A percentile compares a stretch with the other conserved stretches of the same genome.
Evolutionary conservation across 1,284 basidiomycete species (phyloP).

Genomic region (Apiotrichum porosum): DNA sequence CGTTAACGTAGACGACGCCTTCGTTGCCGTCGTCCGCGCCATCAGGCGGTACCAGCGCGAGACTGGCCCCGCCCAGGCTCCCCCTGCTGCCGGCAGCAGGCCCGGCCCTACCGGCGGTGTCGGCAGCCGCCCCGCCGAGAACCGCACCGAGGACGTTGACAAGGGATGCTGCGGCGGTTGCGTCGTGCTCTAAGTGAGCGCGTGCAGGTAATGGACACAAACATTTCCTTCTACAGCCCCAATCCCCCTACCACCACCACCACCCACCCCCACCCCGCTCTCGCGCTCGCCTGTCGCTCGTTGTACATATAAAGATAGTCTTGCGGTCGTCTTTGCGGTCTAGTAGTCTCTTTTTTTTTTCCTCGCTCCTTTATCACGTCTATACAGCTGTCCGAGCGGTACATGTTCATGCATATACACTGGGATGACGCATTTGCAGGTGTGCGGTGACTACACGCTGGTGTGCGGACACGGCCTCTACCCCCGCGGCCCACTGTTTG

Average conservation of each 20-base stretch:
- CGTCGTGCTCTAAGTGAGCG: slow-evolving; percentile 56
- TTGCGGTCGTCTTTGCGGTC: not conserved
- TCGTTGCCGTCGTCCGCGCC: slow-evolving; percentile 90
- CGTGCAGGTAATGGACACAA: no score
- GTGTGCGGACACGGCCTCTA: no score
- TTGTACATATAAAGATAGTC: slow-evolving; percentile 1
- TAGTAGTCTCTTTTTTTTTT: not conserved
- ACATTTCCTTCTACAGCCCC: not conserved
- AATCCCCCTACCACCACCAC: not conserved
- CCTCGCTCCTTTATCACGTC: no score
- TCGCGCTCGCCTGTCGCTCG: not conserved
- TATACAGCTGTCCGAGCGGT: no score
- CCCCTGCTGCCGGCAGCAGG: slow-evolving; percentile 49
- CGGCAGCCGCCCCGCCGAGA: slow-evolving; percentile 50
- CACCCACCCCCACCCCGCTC: not conserved
- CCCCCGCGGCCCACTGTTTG: no score
- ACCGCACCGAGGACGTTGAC: slow-evolving; percentile 45
- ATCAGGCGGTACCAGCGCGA: slow-evolving; percentile 96
- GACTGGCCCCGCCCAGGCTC: slow-evolving; percentile 31
- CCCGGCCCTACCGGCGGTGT: slow-evolving; percentile 54
- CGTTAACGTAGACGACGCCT: slow-evolving; percentile 99
- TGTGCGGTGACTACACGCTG: no score
- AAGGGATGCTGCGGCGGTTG: slow-evolving; percentile 69
- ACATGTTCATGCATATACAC: no score
- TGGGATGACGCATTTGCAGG: no score